Percentiles rank a stretch among this genome's conserved stretches.
phyloP scores from a whole-genome alignment of 805 yeast species.

The Cyberlindnera bimundalis region DNA sequence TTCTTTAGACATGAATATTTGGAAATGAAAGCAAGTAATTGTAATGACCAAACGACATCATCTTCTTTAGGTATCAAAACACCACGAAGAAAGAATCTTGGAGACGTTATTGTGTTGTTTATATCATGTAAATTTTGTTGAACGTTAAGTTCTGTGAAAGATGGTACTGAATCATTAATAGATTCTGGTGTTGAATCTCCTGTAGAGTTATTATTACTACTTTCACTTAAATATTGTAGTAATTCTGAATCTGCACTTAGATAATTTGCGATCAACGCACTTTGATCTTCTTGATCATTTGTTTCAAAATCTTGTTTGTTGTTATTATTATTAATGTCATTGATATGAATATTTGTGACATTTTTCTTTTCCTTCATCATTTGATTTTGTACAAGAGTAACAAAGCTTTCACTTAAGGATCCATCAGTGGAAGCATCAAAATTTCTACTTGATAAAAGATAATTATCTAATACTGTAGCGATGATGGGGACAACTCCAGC shows the following conservation, averaged over 20 bases:
- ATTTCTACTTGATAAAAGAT: conserved; percentile 41
- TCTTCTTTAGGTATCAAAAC: conserved; percentile 87
- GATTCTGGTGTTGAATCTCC: not conserved
- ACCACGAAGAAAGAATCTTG: conserved; percentile 60
- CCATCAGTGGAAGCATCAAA: conserved; percentile 28
- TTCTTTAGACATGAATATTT: conserved; percentile 82
- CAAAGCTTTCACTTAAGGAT: conserved; percentile 16
- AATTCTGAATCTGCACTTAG: conserved; percentile 13
- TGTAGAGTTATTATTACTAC: not conserved
- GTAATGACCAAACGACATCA: conserved; percentile 91
- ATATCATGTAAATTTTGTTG: conserved; percentile 19
- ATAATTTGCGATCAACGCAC: conserved; percentile 3
- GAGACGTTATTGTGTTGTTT: conserved; percentile 34
- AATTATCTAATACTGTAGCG: conserved; percentile 90
- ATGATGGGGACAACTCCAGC: conserved; percentile 90
- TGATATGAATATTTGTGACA: no score
- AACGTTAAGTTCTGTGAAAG: conserved; percentile 11
- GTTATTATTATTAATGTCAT: no score
- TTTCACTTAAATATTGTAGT: conserved; percentile 6
- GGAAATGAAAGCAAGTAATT: conserved; percentile 86
- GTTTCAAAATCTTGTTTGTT: no score
- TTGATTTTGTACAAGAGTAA: conserved; percentile 15
- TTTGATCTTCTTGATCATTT: conserved; percentile 5
- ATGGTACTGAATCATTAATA: conserved; percentile 1
- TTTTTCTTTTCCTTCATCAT: conserved; percentile 3